Evolutionary conservation across 257 asterid species (phyloP).

Genomic region (Solanum pinnatisectum): DNA sequence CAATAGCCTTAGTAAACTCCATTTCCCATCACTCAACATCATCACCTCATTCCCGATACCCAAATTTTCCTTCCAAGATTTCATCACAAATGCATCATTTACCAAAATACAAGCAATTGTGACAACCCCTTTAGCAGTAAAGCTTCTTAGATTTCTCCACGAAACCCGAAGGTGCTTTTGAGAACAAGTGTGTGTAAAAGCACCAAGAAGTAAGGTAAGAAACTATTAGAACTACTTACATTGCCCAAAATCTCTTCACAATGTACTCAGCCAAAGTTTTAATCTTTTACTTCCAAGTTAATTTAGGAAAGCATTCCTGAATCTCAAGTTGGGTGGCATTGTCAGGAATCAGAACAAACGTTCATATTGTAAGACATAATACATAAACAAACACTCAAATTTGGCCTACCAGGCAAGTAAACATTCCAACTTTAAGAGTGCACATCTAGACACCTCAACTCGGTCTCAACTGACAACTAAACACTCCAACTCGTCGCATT

Average conservation of each 20-base stretch:
- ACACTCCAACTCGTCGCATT: not conserved
- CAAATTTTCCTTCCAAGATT: slow-evolving; percentile 80
- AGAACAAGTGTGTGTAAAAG: slow-evolving; percentile 87
- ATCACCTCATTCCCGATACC: slow-evolving; percentile 39
- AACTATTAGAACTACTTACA: not conserved
- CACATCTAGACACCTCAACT: not conserved
- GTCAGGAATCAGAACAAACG: not conserved
- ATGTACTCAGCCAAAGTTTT: not conserved
- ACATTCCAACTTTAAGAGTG: not conserved
- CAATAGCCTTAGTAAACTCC: slow-evolving; percentile 58
- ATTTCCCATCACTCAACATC: slow-evolving; percentile 89
- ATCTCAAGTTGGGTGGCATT: not conserved
- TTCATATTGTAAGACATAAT: not conserved
- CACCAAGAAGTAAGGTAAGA: slow-evolving; percentile 49
- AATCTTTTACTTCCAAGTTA: not conserved
- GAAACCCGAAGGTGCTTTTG: slow-evolving; percentile 80
- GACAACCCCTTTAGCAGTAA: slow-evolving; percentile 45
- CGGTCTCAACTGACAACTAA: not conserved
- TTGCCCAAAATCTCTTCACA: not conserved
- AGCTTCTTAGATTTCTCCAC: slow-evolving; percentile 36
- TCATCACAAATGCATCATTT: slow-evolving; percentile 83
- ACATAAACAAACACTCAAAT: not conserved
- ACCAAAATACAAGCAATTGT: slow-evolving; percentile 83
- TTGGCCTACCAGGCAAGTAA: not conserved
- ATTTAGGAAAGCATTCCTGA: not conserved